Evolutionary conservation across 768 basidiomycete genomes (phyloP).

Genomic region (Leccinum broughii): DNA sequence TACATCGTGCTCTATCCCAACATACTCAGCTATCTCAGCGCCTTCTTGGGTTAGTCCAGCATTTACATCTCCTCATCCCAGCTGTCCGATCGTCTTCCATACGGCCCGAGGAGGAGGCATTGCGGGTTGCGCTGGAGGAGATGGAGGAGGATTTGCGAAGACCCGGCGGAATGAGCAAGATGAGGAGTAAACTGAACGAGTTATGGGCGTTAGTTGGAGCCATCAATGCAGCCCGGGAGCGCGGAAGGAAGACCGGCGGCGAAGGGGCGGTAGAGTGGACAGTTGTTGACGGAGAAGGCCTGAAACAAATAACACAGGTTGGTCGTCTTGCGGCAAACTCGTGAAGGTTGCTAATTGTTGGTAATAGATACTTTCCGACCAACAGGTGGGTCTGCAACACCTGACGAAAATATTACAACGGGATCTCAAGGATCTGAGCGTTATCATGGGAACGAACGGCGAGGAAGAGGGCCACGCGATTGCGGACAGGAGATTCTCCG

Average conservation of each 20-base stretch:
- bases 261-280: slow-evolving; percentile 64
- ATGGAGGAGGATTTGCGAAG: slow-evolving; percentile 69
- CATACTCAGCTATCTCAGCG: slow-evolving; percentile 74
- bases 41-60: slow-evolving; percentile 67
- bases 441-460: slow-evolving; percentile 56
- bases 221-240: slow-evolving; percentile 57
- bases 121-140: slow-evolving; percentile 70
- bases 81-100: slow-evolving; percentile 73
- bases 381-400: slow-evolving; percentile 80
- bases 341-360: not conserved
- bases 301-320: slow-evolving; percentile 75
- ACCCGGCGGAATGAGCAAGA: slow-evolving; percentile 52
- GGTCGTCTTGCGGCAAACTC: slow-evolving; percentile 14
- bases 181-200: slow-evolving; percentile 76
- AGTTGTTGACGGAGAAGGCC: slow-evolving; percentile 84
- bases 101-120: slow-evolving; percentile 75
- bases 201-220: slow-evolving; percentile 84
- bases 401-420: slow-evolving; percentile 72
- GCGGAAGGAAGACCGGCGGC: slow-evolving; percentile 41
- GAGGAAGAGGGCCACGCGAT: slow-evolving; percentile 31
- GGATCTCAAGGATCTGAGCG: slow-evolving; percentile 61
- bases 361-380: slow-evolving; percentile 66
- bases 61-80: slow-evolving; percentile 78
- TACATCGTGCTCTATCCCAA: slow-evolving; percentile 58
- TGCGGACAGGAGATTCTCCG: slow-evolving; percentile 19